Percentiles rank a stretch among this genome's conserved stretches.
These are phyloP conservation scores for Phaeotremella skinneri DNA, from an alignment of 768 basidiomycete species.

Conservation along the genomic window DNA sequence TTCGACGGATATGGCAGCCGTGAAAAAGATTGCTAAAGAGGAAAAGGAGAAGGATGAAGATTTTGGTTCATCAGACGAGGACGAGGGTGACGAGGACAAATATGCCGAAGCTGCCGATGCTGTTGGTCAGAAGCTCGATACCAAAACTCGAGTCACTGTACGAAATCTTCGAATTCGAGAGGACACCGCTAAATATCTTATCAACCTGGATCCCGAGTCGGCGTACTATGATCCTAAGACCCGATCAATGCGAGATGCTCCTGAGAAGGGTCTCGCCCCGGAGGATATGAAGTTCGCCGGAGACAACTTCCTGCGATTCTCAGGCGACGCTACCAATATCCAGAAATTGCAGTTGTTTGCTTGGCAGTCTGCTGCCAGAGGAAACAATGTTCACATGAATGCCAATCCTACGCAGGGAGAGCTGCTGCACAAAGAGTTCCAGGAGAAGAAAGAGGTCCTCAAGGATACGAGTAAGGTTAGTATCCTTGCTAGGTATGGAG, in stretches of 20 bases:
- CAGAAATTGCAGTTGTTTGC: constrained; percentile 93
- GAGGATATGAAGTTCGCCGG: constrained; percentile 87
- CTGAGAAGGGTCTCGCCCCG: constrained; percentile 67
- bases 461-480: constrained; percentile 85
- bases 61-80: constrained; percentile 72
- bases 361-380: constrained; percentile 89
- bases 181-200: constrained; percentile 97
- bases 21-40: constrained; percentile 69
- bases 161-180: constrained; percentile 97
- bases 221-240: constrained; percentile 99
- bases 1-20: constrained; percentile 83
- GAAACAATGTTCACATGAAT: constrained; percentile 91
- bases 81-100: constrained; percentile 94
- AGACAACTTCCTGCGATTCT: constrained; percentile 89
- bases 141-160: constrained; percentile 96
- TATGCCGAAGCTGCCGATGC: constrained; percentile 98
- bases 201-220: constrained; percentile 89
- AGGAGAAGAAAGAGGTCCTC: constrained; percentile 84
- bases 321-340: constrained; percentile 89
- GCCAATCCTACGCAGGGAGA: constrained; percentile 96
- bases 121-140: constrained; percentile 95
- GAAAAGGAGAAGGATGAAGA: constrained; percentile 62
- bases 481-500: constrained; percentile 89
- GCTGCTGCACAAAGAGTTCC: constrained; percentile 84
- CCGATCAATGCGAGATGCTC: constrained; percentile 98